Conservation (phyloP, 768 basidiomycete genomes). For the Boletus reticulatus region DNA sequence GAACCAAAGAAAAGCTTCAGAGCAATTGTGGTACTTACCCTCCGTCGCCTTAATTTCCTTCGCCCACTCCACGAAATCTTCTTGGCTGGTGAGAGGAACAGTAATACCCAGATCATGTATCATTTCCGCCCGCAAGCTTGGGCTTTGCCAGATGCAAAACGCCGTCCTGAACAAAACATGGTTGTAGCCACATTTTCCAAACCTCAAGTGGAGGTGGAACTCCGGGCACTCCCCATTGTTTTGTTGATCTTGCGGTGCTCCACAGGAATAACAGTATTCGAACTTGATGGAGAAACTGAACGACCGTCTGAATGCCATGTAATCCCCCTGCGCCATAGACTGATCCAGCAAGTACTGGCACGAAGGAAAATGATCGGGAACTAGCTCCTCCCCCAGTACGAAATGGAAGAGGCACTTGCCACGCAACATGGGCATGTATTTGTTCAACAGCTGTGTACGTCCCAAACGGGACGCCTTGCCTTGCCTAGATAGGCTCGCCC, state of each 20-base stretch:
- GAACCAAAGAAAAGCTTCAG: conserved; percentile 3
- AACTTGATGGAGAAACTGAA: neutral
- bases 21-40: conserved; percentile 4
- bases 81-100: neutral
- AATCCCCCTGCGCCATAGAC: neutral
- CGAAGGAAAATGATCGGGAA: neutral
- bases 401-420: neutral
- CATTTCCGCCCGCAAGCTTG: neutral
- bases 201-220: neutral
- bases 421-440: neutral
- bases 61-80: neutral
- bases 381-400: neutral
- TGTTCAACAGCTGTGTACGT: neutral
- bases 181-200: conserved; percentile 2
- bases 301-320: neutral
- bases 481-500: neutral
- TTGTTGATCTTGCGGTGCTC: neutral
- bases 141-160: conserved; percentile 4
- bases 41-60: neutral
- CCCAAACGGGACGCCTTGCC: neutral
- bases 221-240: neutral
- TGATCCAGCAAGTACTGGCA: neutral
- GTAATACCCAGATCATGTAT: neutral
- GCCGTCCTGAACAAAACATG: neutral
- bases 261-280: neutral